phyloP scores from a whole-genome alignment of 2,329 filamentous ascomycete species.

The Bipolaris victoriae region DNA sequence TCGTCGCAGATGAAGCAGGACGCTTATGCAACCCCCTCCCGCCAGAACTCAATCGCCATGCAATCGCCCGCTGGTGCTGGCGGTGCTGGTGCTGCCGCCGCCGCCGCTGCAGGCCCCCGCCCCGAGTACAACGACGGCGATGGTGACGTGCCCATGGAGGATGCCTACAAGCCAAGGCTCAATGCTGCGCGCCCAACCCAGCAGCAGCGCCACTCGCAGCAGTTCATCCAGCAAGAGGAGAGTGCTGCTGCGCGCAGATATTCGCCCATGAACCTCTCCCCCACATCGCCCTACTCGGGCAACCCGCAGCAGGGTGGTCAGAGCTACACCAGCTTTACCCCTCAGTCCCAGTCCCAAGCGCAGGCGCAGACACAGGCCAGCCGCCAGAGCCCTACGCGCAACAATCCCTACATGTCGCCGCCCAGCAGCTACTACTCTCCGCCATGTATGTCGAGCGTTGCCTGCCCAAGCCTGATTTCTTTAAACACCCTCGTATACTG shows the following conservation, averaged over 20 bases:
- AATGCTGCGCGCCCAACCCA: constrained; percentile 64
- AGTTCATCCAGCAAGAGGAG: constrained; percentile 73
- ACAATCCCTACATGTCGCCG: constrained; percentile 63
- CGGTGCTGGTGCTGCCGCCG: constrained; percentile 1
- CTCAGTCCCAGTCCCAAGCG: constrained; percentile 36
- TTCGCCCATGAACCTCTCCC: constrained; percentile 93
- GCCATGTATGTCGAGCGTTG: constrained; percentile 54
- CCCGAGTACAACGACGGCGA: constrained; percentile 53
- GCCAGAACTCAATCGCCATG: constrained; percentile 47
- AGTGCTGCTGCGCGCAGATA: constrained; percentile 88
- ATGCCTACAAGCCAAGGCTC: constrained; percentile 15
- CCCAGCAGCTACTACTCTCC: constrained; percentile 65
- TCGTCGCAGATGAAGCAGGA: constrained; percentile 46
- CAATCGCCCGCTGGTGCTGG: constrained; percentile 35
- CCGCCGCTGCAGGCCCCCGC: constrained; percentile 32
- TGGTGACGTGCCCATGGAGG: constrained; percentile 17
- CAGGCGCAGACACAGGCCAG: constrained; percentile 52
- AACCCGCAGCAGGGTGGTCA: constrained; percentile 61
- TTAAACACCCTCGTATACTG: constrained; percentile 27
- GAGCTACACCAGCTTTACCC: constrained; percentile 53
- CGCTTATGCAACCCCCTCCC: constrained; percentile 44
- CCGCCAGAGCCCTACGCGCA: constrained; percentile 81
- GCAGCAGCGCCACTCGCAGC: constrained; percentile 76
- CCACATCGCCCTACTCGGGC: constrained; percentile 76
- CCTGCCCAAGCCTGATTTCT: constrained; percentile 8